These are phyloP conservation scores for Thermochaetoides thermophila DNA, from an alignment of 495 filamentous ascomycete genomes.

Conservation along the genomic window DNA sequence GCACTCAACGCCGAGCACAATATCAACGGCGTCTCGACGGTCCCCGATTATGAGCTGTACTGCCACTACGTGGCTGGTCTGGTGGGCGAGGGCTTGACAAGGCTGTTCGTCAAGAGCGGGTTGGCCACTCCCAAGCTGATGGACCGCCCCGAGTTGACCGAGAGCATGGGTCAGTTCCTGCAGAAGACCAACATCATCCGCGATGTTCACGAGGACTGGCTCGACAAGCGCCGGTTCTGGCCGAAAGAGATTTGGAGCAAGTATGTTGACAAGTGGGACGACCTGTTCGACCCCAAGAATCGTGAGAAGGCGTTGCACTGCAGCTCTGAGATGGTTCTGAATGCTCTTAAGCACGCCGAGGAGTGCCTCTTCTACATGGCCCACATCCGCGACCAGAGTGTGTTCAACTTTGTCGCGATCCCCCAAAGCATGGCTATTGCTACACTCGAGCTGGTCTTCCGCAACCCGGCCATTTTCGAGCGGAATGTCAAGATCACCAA, in stretches of 20 bases:
- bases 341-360: conserved; percentile 72
- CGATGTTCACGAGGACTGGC: conserved; percentile 78
- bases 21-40: conserved; percentile 61
- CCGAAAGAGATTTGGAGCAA: conserved; percentile 93
- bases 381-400: conserved; percentile 85
- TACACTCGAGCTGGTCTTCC: conserved; percentile 80
- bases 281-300: conserved; percentile 74
- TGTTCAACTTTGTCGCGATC: conserved; percentile 99
- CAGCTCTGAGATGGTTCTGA: conserved; percentile 87
- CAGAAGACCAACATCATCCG: conserved; percentile 99
- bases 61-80: conserved; percentile 97
- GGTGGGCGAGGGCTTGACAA: conserved; percentile 85
- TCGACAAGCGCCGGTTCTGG: conserved; percentile 82
- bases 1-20: conserved; percentile 67
- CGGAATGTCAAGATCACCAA: conserved; percentile 92
- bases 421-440: conserved; percentile 98
- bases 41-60: conserved; percentile 85
- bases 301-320: conserved; percentile 69
- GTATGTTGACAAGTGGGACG: conserved; percentile 75
- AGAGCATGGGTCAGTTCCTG: conserved; percentile 92
- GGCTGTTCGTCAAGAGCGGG: conserved; percentile 74
- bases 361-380: conserved; percentile 97
- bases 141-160: conserved; percentile 62
- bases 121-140: conserved; percentile 78
- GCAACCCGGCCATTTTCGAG: conserved; percentile 77